Evolutionary conservation across 2,329 filamentous ascomycete genomes (phyloP).

Genomic region (Alternaria sp.): DNA sequence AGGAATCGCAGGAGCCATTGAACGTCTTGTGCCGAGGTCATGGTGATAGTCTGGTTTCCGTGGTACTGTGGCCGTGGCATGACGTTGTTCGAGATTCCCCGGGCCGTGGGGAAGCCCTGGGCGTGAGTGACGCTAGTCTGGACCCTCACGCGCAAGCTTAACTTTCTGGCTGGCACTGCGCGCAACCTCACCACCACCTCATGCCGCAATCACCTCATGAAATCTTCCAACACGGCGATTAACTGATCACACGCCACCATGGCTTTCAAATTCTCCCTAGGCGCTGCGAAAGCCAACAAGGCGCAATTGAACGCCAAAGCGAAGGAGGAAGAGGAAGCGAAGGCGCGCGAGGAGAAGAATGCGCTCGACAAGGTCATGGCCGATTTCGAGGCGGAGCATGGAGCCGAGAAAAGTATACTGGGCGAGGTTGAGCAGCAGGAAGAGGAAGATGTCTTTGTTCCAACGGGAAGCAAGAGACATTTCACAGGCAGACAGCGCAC

Average conservation of each 20-base stretch:
- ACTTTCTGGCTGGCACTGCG: neutral
- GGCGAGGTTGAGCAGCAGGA: slow-evolving; percentile 32
- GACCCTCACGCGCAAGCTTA: slow-evolving; percentile 12
- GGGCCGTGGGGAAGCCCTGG: neutral
- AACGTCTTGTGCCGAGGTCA: slow-evolving; percentile 47
- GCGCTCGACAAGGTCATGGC: slow-evolving; percentile 41
- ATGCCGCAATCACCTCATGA: neutral
- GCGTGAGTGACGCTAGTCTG: slow-evolving; percentile 17
- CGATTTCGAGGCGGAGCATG: slow-evolving; percentile 39
- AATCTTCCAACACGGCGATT: neutral
- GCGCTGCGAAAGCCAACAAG: slow-evolving; percentile 31
- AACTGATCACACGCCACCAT: slow-evolving; percentile 14
- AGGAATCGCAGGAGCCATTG: slow-evolving; percentile 63
- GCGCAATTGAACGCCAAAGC: slow-evolving; percentile 32
- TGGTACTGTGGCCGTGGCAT: neutral
- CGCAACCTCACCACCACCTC: neutral
- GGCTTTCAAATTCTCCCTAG: slow-evolving; percentile 41
- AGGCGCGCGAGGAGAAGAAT: slow-evolving; percentile 39
- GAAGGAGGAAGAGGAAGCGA: slow-evolving; percentile 40
- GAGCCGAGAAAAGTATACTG: slow-evolving; percentile 29
- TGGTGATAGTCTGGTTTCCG: slow-evolving; percentile 11
- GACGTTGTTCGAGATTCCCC: slow-evolving; percentile 1
- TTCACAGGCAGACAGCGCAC: slow-evolving; percentile 37
- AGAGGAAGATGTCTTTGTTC: slow-evolving; percentile 34
- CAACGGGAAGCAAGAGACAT: slow-evolving; percentile 37